Conservation (phyloP, 805 yeast genomes). For the Nakazawaea sp. region DNA sequence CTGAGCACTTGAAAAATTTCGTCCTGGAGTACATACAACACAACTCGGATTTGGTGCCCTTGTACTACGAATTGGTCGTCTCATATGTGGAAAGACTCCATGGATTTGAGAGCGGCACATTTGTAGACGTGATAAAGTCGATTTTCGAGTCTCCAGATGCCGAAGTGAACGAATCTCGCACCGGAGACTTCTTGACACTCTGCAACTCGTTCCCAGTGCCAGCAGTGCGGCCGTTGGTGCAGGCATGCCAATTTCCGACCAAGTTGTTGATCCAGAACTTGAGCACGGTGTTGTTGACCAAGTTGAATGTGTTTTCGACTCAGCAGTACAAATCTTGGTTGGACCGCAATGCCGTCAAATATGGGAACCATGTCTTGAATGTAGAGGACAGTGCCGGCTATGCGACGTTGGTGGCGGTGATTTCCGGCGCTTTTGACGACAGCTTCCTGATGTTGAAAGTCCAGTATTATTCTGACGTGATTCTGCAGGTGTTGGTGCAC, state of each 20-base stretch:
- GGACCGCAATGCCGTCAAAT: slow-evolving; percentile 14
- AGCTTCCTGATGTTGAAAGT: slow-evolving; percentile 35
- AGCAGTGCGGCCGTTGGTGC: slow-evolving; percentile 3
- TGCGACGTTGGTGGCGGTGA: slow-evolving; percentile 49
- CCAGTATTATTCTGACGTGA: slow-evolving; percentile 35
- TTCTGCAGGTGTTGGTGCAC: slow-evolving; percentile 62
- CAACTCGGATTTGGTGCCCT: not conserved
- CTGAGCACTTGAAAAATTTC: slow-evolving; percentile 1
- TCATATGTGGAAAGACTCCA: not conserved
- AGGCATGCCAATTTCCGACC: not conserved
- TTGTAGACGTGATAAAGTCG: not conserved
- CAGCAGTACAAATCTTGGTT: slow-evolving; percentile 16
- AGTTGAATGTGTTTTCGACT: slow-evolving; percentile 21
- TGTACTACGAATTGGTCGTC: slow-evolving; percentile 6
- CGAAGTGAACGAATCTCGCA: slow-evolving; percentile 2
- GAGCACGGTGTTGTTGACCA: slow-evolving; percentile 18
- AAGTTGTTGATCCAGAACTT: slow-evolving; percentile 14
- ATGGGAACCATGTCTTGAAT: slow-evolving; percentile 56
- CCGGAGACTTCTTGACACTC: slow-evolving; percentile 4
- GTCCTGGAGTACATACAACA: not conserved
- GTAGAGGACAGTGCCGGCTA: slow-evolving; percentile 79
- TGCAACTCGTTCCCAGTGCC: slow-evolving; percentile 13
- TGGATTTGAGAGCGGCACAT: not conserved
- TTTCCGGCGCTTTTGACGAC: slow-evolving; percentile 34
- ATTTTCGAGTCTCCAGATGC: slow-evolving; percentile 1